Evolutionary conservation across 1,284 basidiomycete species (phyloP).

Genomic region (Cryptococcus amylolentus): DNA sequence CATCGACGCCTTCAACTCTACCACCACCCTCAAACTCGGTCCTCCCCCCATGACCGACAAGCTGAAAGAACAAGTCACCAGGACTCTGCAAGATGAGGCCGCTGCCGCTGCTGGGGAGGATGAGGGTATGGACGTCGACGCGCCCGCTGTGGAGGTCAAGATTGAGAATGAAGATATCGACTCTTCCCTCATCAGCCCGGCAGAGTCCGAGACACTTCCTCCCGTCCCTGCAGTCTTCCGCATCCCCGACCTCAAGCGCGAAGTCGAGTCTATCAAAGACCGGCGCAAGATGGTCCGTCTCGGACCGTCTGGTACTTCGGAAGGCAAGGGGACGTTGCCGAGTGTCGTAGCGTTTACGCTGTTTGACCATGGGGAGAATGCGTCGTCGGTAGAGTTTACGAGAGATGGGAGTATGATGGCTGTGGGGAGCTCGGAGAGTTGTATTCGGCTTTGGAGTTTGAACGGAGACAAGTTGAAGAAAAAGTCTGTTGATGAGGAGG

Average conservation of each 20-base stretch:
- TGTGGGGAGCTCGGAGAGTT: constrained; percentile 93
- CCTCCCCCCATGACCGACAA: constrained; percentile 72
- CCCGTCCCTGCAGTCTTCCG: constrained; percentile 59
- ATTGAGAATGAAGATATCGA: constrained; percentile 30
- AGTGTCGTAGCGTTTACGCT: constrained; percentile 90
- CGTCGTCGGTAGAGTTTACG: constrained; percentile 85
- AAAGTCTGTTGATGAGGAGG: constrained; percentile 57
- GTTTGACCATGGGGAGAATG: constrained; percentile 82
- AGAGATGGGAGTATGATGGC: constrained; percentile 91
- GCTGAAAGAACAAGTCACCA: constrained; percentile 71
- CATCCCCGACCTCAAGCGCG: constrained; percentile 82
- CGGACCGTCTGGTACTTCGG: constrained; percentile 56
- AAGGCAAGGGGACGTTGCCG: constrained; percentile 55
- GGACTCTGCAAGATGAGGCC: constrained; percentile 53
- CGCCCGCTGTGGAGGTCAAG: constrained; percentile 19
- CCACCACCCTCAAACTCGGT: constrained; percentile 77
- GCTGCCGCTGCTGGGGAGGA: constrained; percentile 40
- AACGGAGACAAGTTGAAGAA: constrained; percentile 79
- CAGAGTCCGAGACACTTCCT: constrained; percentile 35
- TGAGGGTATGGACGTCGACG: constrained; percentile 51
- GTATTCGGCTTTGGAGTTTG: constrained; percentile 89
- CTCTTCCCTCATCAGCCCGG: constrained; percentile 34
- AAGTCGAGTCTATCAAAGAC: constrained; percentile 86
- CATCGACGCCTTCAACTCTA: constrained; percentile 67
- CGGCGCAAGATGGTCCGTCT: constrained; percentile 82